Base-by-base conservation (phyloP, 192 early-diverging fungal species). In the Podila epicladia region DNA sequence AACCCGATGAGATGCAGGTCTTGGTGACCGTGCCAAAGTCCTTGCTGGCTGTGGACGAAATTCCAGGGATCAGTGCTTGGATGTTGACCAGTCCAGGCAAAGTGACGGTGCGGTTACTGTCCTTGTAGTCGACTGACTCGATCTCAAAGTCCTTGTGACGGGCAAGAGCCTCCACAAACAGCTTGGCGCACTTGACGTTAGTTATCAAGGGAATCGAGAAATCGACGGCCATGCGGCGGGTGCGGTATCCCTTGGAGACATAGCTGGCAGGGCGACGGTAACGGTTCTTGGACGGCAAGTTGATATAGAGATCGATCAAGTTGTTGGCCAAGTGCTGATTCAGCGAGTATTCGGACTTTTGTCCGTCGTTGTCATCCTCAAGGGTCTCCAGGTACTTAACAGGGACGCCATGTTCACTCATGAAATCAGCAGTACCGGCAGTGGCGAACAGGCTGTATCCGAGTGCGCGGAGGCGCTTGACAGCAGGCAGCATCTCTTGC, bases 101-200 rank as follows among this genome's bases (percentile, higher is more conserved):
- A 35, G 89, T 88, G 8, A 94, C 89, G 35, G 92, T 93, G 53
- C 90, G 91, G 87, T 96, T 92, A 69, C 93, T 94, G 32, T 95
- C 93, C 83, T 98, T 94, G 86, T 92, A 98, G 84, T 99, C 98
- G 69, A 96, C 92, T 55, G 90, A 84, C 20, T 88, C 82, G 26
- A 99, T 90, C 68, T 97, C 94, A 85, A 88, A 73, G 6, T 83
- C 84, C 26, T 71, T 84, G 62, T 89, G 89, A 51, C 97, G 93
- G 17, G 93, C 91, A 67, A 98, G 85, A 0, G 98, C 98, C 85
- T 99, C 98, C 41, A 99, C 87, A 73, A 99, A 98, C 64, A 99
- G 83, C 88, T 98, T 98, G 73, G 98, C 98, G 79, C 97, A 98
- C 88, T 99, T 99, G 87, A 99, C 91, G 78, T 99, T 99, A 66